Evolutionary conservation across 805 yeast species (phyloP).

Genomic region (Candida hungchunana): DNA sequence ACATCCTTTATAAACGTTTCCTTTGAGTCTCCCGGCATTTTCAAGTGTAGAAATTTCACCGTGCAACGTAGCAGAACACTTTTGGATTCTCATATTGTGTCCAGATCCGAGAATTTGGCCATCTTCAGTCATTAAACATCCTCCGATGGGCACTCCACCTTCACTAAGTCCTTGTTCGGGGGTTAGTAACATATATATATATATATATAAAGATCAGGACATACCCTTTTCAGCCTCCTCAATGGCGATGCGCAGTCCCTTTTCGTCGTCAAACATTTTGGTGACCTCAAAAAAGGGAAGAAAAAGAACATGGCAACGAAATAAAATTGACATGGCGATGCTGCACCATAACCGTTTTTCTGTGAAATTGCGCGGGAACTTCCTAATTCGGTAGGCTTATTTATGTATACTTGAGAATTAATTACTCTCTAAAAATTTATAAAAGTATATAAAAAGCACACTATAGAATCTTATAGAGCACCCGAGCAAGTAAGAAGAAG

Average conservation of each 20-base stretch:
- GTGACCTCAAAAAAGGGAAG: background rate
- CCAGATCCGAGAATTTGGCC: constrained; percentile 85
- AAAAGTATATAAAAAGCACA: too few relatives aligned
- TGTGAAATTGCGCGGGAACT: background rate
- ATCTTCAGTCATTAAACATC: constrained; percentile 65
- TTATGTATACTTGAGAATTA: too few relatives aligned
- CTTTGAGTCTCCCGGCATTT: constrained; percentile 85
- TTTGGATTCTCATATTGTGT: constrained; percentile 87
- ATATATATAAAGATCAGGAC: too few relatives aligned
- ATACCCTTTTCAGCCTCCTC: constrained; percentile 64
- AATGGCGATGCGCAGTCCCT: constrained; percentile 65
- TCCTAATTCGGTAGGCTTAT: too few relatives aligned
- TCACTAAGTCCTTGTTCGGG: constrained; percentile 43
- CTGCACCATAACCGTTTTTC: background rate
- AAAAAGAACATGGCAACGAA: too few relatives aligned
- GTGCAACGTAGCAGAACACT: constrained; percentile 77
- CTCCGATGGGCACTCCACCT: constrained; percentile 93
- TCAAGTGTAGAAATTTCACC: constrained; percentile 91
- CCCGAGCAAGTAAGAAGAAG: background rate
- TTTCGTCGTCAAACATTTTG: constrained; percentile 45
- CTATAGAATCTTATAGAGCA: too few relatives aligned
- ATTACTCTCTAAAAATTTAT: too few relatives aligned
- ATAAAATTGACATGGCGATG: too few relatives aligned
- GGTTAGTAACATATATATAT: too few relatives aligned
- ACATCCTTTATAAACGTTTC: constrained; percentile 71